Base-by-base conservation (phyloP, 345 rosid genomes). In the Excoecaria cochinchinensis region DNA sequence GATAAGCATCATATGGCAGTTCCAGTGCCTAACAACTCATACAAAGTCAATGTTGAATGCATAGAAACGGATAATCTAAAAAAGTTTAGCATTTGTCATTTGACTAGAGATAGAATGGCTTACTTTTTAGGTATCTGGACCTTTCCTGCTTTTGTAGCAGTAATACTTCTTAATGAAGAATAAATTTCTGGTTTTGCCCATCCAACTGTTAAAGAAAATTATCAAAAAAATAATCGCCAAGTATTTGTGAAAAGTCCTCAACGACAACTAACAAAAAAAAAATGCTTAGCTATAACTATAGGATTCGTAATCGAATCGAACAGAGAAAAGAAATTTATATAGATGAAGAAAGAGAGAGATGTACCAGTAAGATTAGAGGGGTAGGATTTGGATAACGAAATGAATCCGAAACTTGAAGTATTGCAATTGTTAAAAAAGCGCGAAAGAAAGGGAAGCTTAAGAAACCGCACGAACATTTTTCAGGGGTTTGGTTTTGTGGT, bases 71-170 rank as follows among this genome's bases (percentile, higher is more conserved):
- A 38, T 16, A 38, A 38, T 21, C 21, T 59, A 40, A 19, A 5
- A 40, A 38, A 63, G 4, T 1, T 31, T 31, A 31, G 31, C 31
- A 31, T 31, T 63, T 63, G 15, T 5, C 39, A 5, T 38, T 38
- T 63, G 22, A 36, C 44, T 13, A 61, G 52, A 39, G 57, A 31
- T 25, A 15, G 39, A 70, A 48, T 31, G 40, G 64, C 79, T 74
- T 81, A 92, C 98, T 88, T 92, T 76, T 80, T 89, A 22, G 77
- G 88, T 11, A 83, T 25, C 56, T 83, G 86, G 80, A 85, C 52
- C 82, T 84, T 89, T 15, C 77, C 91, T 3, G 91, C 83, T 44
- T 86, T 84, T 39, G 83, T 71, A 80, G 83, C 82, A 73, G 91
- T 86, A n/a, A 80, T 84, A 76, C 87, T 75, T 88, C 91, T 85